A percentile compares a stretch with the other conserved stretches of the same genome.
phyloP scores from a whole-genome alignment of 164 flowering plant species.

The Annona squamosa region DNA sequence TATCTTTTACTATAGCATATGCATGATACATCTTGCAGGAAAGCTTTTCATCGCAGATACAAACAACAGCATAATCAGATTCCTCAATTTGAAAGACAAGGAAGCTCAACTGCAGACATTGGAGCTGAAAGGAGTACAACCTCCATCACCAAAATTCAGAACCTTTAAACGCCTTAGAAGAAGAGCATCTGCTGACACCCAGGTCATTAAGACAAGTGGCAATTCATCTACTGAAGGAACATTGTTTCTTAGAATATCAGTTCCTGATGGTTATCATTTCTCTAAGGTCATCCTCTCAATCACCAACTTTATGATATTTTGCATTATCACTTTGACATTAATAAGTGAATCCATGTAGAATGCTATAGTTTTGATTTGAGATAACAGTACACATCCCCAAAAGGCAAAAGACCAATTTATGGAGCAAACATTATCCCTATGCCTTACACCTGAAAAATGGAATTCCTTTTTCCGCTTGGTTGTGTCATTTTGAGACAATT shows the following conservation, averaged over 20 bases:
- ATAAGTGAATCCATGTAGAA: too few relatives aligned
- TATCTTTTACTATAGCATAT: background rate
- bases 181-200: constrained; percentile 50
- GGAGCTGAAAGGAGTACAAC: constrained; percentile 84
- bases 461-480: too few relatives aligned
- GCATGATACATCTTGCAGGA: constrained; percentile 40
- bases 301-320: background rate
- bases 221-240: constrained; percentile 61
- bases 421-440: too few relatives aligned
- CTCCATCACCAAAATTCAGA: constrained; percentile 59
- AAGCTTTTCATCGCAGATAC: constrained; percentile 76
- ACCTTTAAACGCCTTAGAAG: constrained; percentile 74
- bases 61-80: constrained; percentile 78
- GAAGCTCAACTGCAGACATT: constrained; percentile 53
- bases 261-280: constrained; percentile 86
- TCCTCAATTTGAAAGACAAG: constrained; percentile 48
- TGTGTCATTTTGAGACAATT: too few relatives aligned
- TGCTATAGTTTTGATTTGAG: too few relatives aligned
- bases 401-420: too few relatives aligned
- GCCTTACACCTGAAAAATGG: too few relatives aligned
- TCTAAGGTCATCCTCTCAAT: constrained; percentile 60
- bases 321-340: background rate
- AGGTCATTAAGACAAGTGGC: constrained; percentile 43
- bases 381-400: too few relatives aligned
- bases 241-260: constrained; percentile 48